Conservation (phyloP, 257 asterid species). For the Nemophila menziesii region DNA sequence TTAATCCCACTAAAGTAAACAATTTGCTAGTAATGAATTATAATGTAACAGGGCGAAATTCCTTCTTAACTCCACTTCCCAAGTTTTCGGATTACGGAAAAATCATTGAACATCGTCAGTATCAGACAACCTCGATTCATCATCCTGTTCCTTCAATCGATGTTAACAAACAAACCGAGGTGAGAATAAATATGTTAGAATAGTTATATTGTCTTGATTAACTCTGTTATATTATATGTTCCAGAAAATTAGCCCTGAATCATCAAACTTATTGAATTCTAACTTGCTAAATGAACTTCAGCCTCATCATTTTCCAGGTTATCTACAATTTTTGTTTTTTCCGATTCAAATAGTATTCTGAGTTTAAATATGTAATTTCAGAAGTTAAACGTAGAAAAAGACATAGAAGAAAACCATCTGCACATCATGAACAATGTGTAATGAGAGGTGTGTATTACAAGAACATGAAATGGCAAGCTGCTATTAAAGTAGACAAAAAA, state of each 20-base stretch:
- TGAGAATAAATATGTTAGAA: conserved; percentile 14
- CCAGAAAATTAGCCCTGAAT: conserved; percentile 1
- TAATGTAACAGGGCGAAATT: conserved; percentile 29
- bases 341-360: not conserved
- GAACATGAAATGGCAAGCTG: conserved; percentile 99
- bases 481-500: conserved; percentile 90
- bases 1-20: not conserved
- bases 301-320: conserved; percentile 3
- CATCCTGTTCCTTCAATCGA: conserved; percentile 40
- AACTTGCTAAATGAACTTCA: not conserved
- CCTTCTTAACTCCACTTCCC: conserved; percentile 44
- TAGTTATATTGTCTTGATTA: not conserved
- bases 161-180: conserved; percentile 44
- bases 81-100: conserved; percentile 33
- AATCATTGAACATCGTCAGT: conserved; percentile 25
- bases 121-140: conserved; percentile 25
- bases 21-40: not conserved
- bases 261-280: not conserved
- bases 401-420: conserved; percentile 78
- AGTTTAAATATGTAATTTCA: conserved; percentile 5
- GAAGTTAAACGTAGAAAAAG: conserved; percentile 80
- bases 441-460: conserved; percentile 95
- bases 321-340: not conserved
- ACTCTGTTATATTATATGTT: not conserved
- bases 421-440: conserved; percentile 58